Evolutionary conservation across 768 basidiomycete species (phyloP), one percentile per base, ranked within the genome.

Genomic region (Candolleomyces efflorescens): DNA sequence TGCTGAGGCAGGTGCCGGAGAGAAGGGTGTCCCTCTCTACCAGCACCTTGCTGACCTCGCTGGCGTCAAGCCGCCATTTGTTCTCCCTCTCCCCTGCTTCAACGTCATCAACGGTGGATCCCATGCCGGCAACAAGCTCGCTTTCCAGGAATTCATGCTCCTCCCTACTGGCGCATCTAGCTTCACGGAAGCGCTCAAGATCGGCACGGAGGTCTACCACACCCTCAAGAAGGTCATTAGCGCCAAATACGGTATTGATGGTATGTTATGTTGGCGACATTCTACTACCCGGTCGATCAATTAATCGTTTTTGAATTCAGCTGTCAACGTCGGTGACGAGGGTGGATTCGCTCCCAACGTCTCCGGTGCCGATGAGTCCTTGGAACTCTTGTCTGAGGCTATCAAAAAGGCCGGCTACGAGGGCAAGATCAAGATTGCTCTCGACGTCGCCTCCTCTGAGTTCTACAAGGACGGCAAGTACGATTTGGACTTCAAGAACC

Each of bases 391-490:
- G 60, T 82, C 84, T 44, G 93, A 96, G 72, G 97, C 97, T 67
- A 98, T 99, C 82, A 89, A 91, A 75, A 92, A 94, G 79, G 95
- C 97, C 23, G 97, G 97, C 43, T 98, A 97, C 75, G 91, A 96
- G 72, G 97, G 94, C 70, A 97, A 97, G 80, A 88, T 99, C 78
- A 92, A 98, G 77, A 98, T 99, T 72, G 96, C 90, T 59, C 91
- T 99, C 63, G 96, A 97, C 68, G 95, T 97, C 63, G 97, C 97
- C 56, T 97, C 95, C 1, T 98, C 96, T 73, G 97, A 99, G 75
- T 99, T 99, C 83, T 99, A 93, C 88, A 98, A 97, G 86, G 94
- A 98, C 5, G 96, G 95, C 66, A 98, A 98, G 79, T 99, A 99
- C 75, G 96, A 98, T 70, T 78, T 98, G 61, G 94, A 98, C 81